Evolutionary conservation across 805 yeast genomes (phyloP), one percentile per base, ranked within the genome.

Genomic region (Cyberlindnera samutprakarnensis): DNA sequence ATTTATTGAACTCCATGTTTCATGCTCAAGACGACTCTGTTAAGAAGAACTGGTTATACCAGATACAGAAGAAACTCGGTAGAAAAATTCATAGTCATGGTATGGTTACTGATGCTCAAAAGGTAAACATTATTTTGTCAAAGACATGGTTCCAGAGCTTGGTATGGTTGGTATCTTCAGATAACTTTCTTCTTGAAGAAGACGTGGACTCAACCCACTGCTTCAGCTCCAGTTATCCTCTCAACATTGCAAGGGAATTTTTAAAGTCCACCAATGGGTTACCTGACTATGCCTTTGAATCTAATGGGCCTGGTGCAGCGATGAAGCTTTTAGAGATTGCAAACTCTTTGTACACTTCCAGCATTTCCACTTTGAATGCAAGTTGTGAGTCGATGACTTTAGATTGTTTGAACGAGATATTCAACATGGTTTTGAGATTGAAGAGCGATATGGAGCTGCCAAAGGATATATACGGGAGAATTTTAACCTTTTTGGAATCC

Each of bases 271-370:
- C 47, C 9, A 23, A 27, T 13, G 43, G 43, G 6, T 29, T 43
- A 3, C 43, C 51, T 12, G 47, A 41, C 17, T 47, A 40, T 27
- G 52, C 51, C 3, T 46, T 44, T 26, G 45, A 42, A 32, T 38
- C 44, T 3, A 47, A 47, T 28, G 52, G 52, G 2, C 52, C 50
- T 7, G 51, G 49, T 28, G 50, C 43, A 5, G 37, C 44, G 5
- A 36, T 35, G 17, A 47, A 47, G 28, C 15, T 47, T 14, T 23
- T 46, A 18, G 49, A 46, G 23, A 42, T 47, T 27, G 49, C 47
- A n/a, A 47, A 47, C 25, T 43, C 52, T 1, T 17, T 47, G 10
- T 43, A 42, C 32, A 33, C 39, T 4, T 42, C 38, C 25, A 41
- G 40, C 10, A 25, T 42, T 21, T 32, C 42, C 31, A 28, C 52